phyloP scores from a whole-genome alignment of 2,329 filamentous ascomycete species.

The Tympanopsis confertula region DNA sequence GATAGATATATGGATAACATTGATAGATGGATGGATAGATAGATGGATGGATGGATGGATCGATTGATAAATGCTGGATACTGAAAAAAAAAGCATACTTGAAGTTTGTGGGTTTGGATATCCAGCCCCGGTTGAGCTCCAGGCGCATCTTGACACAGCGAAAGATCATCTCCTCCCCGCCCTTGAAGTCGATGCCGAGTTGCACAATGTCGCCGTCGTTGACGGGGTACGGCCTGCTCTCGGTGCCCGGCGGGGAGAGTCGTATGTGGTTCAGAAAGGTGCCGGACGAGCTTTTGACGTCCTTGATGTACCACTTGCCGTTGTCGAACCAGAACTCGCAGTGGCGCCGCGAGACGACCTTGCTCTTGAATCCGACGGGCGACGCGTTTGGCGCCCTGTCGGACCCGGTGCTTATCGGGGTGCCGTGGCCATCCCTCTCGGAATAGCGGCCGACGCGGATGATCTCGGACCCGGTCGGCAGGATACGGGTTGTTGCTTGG shows the following conservation, averaged over 20 bases:
- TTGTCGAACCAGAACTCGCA: constrained; percentile 91
- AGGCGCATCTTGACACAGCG: constrained; percentile 94
- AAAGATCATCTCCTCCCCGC: constrained; percentile 97
- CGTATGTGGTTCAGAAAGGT: constrained; percentile 97
- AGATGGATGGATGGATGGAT: too few relatives aligned
- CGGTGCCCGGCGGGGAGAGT: constrained; percentile 78
- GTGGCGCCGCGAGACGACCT: constrained; percentile 89
- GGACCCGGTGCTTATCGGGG: constrained; percentile 56
- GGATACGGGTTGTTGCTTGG: constrained; percentile 68
- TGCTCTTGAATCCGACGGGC: constrained; percentile 98
- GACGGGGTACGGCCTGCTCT: constrained; percentile 78
- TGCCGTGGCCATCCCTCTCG: constrained; percentile 70
- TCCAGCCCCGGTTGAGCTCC: constrained; percentile 92
- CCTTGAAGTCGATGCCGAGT: constrained; percentile 96
- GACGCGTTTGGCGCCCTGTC: constrained; percentile 73
- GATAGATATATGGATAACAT: too few relatives aligned
- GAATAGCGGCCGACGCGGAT: constrained; percentile 91
- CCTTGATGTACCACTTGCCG: constrained; percentile 90
- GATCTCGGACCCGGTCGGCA: constrained; percentile 64
- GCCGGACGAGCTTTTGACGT: constrained; percentile 91
- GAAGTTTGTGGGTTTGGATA: constrained; percentile 85
- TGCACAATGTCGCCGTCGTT: constrained; percentile 97
- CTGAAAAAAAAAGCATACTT: constrained; percentile 66
- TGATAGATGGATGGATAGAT: too few relatives aligned
- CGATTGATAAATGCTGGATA: too few relatives aligned